Percentiles rank a stretch among this genome's conserved stretches.
Conservation (phyloP, 2,329 filamentous ascomycete genomes). For the Cercospora sp. region DNA sequence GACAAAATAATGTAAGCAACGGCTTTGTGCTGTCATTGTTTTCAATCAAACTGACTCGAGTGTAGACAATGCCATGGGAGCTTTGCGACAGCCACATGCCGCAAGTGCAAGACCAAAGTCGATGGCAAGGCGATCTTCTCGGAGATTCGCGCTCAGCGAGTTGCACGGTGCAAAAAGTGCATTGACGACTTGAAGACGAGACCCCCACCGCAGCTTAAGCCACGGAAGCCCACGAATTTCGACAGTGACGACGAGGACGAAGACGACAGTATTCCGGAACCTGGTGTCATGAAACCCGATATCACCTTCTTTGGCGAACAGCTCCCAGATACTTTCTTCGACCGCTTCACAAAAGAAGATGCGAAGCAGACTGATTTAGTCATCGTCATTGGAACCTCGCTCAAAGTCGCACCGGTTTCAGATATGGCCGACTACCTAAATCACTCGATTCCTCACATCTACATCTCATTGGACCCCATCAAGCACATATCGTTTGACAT, state of each 20-base stretch:
- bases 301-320: conserved; percentile 97
- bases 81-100: conserved; percentile 87
- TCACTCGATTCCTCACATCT: conserved; percentile 38
- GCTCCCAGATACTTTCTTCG: conserved; percentile 79
- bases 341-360: conserved; percentile 78
- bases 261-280: conserved; percentile 64
- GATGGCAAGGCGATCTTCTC: conserved; percentile 75
- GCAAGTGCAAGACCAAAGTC: conserved; percentile 74
- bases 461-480: conserved; percentile 60
- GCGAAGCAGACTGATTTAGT: conserved; percentile 80
- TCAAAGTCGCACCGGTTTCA: conserved; percentile 93
- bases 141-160: conserved; percentile 71
- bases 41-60: conserved; percentile 41
- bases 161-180: conserved; percentile 78
- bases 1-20: conserved; percentile 35
- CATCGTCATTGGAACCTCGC: conserved; percentile 90
- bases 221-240: conserved; percentile 42
- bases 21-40: neutral
- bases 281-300: conserved; percentile 90
- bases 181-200: conserved; percentile 54
- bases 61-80: conserved; percentile 82
- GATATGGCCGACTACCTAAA: conserved; percentile 61
- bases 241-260: conserved; percentile 57
- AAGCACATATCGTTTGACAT: conserved; percentile 94
- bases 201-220: conserved; percentile 40